These are phyloP conservation scores for Colletotrichum orchidophilum DNA, from an alignment of 2,329 filamentous ascomycete species.

Conservation along the genomic window DNA sequence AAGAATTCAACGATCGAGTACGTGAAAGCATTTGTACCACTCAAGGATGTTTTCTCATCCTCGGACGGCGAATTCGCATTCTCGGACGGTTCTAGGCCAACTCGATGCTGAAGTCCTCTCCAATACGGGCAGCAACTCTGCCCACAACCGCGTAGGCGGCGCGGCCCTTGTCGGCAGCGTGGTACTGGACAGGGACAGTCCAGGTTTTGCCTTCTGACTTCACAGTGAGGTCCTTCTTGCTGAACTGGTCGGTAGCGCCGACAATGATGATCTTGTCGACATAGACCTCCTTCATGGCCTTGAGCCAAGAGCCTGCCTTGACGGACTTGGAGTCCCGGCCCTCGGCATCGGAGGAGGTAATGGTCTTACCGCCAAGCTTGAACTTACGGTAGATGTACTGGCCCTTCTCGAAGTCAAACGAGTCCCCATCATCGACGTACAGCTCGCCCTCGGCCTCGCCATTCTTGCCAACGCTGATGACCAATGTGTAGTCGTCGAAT, in stretches of 20 bases:
- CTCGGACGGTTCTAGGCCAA: constrained; percentile 36
- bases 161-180: constrained; percentile 54
- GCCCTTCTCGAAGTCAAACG: constrained; percentile 85
- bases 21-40: neutral
- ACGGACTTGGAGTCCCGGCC: constrained; percentile 62
- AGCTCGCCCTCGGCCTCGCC: constrained; percentile 77
- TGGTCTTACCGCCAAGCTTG: constrained; percentile 65
- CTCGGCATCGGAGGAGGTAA: constrained; percentile 77
- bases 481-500: constrained; percentile 93
- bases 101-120: constrained; percentile 62
- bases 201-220: constrained; percentile 61
- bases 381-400: constrained; percentile 91
- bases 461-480: constrained; percentile 75
- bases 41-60: neutral
- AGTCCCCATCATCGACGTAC: constrained; percentile 94
- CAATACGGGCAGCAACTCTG: constrained; percentile 61
- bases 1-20: neutral
- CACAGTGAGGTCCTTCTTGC: constrained; percentile 66
- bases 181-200: constrained; percentile 69
- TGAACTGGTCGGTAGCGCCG: constrained; percentile 79
- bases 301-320: constrained; percentile 75
- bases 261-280: constrained; percentile 89
- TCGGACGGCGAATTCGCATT: neutral
- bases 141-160: constrained; percentile 64
- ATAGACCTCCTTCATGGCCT: constrained; percentile 79